phyloP scores from a whole-genome alignment of 768 basidiomycete species.

The Cyclocybe cylindracea region DNA sequence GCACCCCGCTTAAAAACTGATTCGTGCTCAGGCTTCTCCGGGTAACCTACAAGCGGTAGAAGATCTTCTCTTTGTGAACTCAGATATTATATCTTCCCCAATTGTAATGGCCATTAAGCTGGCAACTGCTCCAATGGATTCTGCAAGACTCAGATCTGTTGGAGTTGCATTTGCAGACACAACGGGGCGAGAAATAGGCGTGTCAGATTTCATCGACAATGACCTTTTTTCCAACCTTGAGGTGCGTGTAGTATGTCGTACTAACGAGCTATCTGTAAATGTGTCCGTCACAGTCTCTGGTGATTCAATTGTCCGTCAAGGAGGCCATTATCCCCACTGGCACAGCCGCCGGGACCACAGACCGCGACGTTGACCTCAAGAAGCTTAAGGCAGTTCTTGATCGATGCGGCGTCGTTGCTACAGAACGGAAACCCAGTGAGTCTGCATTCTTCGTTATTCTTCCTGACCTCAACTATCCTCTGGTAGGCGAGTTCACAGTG shows the following conservation, averaged over 20 bases:
- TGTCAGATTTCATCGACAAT: conserved; percentile 91
- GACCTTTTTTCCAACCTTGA: conserved; percentile 96
- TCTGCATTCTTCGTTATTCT: conserved; percentile 2
- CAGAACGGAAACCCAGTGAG: conserved; percentile 86
- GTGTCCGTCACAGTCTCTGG: conserved; percentile 65
- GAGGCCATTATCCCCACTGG: conserved; percentile 86
- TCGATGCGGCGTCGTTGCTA: conserved; percentile 86
- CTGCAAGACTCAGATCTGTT: conserved; percentile 64
- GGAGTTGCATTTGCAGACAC: conserved; percentile 94
- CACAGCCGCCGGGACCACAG: conserved; percentile 69
- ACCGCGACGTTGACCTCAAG: conserved; percentile 84
- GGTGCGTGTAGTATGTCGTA: conserved; percentile 41
- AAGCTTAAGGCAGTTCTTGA: conserved; percentile 88
- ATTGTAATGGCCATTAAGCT: conserved; percentile 90
- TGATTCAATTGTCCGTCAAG: conserved; percentile 97
- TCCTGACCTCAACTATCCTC: background rate
- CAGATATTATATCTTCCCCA: conserved; percentile 80
- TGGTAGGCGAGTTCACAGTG: conserved; percentile 77
- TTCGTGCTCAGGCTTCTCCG: conserved; percentile 43
- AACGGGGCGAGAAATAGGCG: conserved; percentile 80
- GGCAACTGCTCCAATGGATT: conserved; percentile 45
- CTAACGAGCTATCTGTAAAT: background rate
- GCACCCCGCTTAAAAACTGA: background rate
- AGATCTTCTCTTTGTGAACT: conserved; percentile 81
- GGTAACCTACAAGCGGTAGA: conserved; percentile 77